Conservation (phyloP, 2,329 filamentous ascomycete genomes). For the Madurella mycetomatis region DNA sequence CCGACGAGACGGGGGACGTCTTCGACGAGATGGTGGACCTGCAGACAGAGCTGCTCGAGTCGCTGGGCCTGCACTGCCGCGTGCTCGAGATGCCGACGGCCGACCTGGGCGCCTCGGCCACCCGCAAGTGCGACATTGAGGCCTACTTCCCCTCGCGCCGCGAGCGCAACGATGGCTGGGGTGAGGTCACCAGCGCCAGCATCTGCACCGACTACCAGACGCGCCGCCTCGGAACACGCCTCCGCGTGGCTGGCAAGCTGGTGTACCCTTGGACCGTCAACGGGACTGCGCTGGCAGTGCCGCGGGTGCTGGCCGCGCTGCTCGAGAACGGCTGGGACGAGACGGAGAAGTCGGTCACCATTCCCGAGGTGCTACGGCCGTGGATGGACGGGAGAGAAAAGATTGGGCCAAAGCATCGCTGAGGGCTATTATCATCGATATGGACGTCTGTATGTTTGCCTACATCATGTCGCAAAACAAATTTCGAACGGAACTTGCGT, state of each 20-base stretch:
- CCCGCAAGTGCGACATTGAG: constrained; percentile 87
- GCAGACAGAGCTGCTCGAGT: constrained; percentile 75
- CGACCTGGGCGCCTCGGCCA: constrained; percentile 85
- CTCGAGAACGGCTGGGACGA: constrained; percentile 90
- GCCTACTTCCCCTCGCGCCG: constrained; percentile 82
- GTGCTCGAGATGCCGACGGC: constrained; percentile 86
- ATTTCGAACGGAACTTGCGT: too few species aligned
- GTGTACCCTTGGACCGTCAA: constrained; percentile 87
- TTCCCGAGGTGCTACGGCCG: constrained; percentile 73
- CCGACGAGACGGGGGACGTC: constrained; percentile 46
- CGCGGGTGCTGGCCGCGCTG: constrained; percentile 80
- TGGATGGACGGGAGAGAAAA: constrained; percentile 77
- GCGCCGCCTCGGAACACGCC: constrained; percentile 71
- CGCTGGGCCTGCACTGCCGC: constrained; percentile 77
- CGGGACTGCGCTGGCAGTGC: constrained; percentile 88
- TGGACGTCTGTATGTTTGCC: background rate
- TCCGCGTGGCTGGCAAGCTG: constrained; percentile 48
- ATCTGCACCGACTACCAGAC: constrained; percentile 95
- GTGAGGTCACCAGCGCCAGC: constrained; percentile 85
- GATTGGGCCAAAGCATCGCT: constrained; percentile 45
- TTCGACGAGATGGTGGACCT: constrained; percentile 85
- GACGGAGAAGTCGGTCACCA: constrained; percentile 56
- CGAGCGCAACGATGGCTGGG: constrained; percentile 69
- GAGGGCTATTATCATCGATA: background rate
- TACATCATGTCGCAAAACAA: too few species aligned